These are phyloP conservation scores for Moringa oleifera DNA, from an alignment of 345 rosid genomes.

Conservation along the genomic window DNA sequence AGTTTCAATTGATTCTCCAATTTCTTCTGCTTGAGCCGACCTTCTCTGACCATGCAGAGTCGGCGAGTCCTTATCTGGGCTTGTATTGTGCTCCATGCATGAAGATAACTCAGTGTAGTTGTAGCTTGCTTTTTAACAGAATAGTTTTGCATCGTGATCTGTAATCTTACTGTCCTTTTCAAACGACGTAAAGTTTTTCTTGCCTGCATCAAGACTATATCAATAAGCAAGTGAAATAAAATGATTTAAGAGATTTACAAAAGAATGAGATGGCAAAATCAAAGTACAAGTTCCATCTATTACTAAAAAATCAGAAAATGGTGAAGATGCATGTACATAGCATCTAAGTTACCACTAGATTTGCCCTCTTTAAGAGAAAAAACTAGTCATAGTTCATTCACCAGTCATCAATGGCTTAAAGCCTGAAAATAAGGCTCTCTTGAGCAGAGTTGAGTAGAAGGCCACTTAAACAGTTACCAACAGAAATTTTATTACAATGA, in stretches of 20 bases:
- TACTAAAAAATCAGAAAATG: too few species aligned
- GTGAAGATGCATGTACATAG: neutral
- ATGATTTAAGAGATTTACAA: neutral
- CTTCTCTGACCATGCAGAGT: constrained; percentile 72
- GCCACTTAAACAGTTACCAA: too few species aligned
- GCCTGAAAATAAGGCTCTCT: too few species aligned
- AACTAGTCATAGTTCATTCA: neutral
- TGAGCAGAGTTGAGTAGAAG: too few species aligned
- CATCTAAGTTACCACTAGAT: neutral
- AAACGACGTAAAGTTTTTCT: constrained; percentile 59
- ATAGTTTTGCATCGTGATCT: constrained; percentile 33
- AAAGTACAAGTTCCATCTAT: neutral
- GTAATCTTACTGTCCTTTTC: constrained; percentile 58
- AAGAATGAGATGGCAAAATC: neutral
- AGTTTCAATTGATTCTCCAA: constrained; percentile 89
- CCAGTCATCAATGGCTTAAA: too few species aligned
- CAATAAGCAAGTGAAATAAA: neutral
- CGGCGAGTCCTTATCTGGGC: constrained; percentile 64
- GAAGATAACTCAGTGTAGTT: constrained; percentile 57
- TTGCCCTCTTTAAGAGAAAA: neutral
- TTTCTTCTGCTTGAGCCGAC: constrained; percentile 66
- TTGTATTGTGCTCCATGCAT: constrained; percentile 84
- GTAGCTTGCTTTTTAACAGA: constrained; percentile 62
- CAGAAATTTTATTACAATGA: too few species aligned
- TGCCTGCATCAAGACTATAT: constrained; percentile 41